These are phyloP conservation scores for Mesembryanthemum crystallinum DNA, from an alignment of 148 eudicot genomes.

Conservation along the genomic window DNA sequence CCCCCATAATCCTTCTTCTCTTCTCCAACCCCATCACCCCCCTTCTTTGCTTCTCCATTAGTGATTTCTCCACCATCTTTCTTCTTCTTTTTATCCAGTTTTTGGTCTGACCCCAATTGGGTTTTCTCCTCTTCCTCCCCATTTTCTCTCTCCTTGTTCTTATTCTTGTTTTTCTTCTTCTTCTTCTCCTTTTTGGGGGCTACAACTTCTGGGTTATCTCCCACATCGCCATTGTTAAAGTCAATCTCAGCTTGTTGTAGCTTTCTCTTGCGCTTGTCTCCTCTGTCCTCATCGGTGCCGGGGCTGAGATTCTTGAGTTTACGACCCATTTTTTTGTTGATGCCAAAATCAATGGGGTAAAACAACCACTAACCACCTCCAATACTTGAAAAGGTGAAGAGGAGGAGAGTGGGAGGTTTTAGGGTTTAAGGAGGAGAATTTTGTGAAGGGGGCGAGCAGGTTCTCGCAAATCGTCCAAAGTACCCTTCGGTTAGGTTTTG, in stretches of 20 bases:
- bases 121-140: constrained; percentile 21
- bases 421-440: constrained; percentile 28
- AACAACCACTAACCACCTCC: too few relatives aligned
- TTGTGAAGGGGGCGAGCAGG: constrained; percentile 11
- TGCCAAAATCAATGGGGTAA: too few relatives aligned
- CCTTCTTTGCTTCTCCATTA: constrained; percentile 19
- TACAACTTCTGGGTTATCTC: constrained; percentile 7
- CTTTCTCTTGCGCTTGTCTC: constrained; percentile 47
- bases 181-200: constrained; percentile 25
- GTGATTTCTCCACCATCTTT: constrained; percentile 9
- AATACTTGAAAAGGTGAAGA: neutral
- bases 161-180: constrained; percentile 45
- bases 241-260: constrained; percentile 36
- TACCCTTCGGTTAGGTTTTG: constrained; percentile 18
- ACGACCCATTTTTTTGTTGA: constrained; percentile 29
- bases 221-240: neutral
- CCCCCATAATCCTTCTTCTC: constrained; percentile 45
- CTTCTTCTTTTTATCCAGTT: constrained; percentile 28
- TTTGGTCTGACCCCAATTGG: neutral
- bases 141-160: constrained; percentile 25
- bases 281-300: constrained; percentile 29
- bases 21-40: constrained; percentile 26
- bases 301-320: constrained; percentile 20
- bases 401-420: constrained; percentile 1
- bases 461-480: constrained; percentile 23